Percentiles rank a stretch among this genome's conserved stretches.
Evolutionary conservation across 495 filamentous ascomycete genomes (phyloP).

Genomic region (Peziza echinospora): DNA sequence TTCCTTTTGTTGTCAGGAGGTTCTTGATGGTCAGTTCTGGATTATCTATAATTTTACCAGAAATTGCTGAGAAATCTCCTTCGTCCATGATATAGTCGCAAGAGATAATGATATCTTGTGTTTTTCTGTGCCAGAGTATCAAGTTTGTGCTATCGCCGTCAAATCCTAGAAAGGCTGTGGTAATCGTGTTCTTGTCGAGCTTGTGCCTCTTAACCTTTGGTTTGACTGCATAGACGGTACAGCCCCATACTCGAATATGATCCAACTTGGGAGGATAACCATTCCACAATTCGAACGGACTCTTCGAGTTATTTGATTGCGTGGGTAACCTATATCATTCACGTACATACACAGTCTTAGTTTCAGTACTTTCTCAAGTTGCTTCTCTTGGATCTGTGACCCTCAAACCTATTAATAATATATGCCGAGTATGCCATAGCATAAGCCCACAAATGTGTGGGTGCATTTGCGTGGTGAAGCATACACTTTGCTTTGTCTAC

Average conservation of each 20-base stretch:
- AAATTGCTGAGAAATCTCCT: not conserved
- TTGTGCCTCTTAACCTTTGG: not conserved
- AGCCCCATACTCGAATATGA: not conserved
- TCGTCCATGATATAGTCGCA: not conserved
- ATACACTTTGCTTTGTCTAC: not conserved
- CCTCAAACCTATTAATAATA: not conserved
- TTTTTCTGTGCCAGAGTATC: not conserved
- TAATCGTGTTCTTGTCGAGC: not conserved
- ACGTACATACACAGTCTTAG: no score
- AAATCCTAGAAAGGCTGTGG: no score
- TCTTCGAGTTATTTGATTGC: not conserved
- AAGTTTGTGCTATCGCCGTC: no score
- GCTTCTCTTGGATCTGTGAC: no score
- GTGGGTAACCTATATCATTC: no score
- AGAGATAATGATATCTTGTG: not conserved
- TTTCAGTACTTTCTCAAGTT: no score
- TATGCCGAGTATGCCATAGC: not conserved
- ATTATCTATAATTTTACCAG: no score
- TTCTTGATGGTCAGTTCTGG: no score
- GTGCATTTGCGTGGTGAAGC: not conserved
- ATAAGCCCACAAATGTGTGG: not conserved
- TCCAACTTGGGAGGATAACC: not conserved
- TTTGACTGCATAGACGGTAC: not conserved
- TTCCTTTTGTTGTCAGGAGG: no score
- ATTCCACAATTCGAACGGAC: not conserved